Evolutionary conservation across 768 basidiomycete species (phyloP).

Genomic region (Lyophyllum shimeji): DNA sequence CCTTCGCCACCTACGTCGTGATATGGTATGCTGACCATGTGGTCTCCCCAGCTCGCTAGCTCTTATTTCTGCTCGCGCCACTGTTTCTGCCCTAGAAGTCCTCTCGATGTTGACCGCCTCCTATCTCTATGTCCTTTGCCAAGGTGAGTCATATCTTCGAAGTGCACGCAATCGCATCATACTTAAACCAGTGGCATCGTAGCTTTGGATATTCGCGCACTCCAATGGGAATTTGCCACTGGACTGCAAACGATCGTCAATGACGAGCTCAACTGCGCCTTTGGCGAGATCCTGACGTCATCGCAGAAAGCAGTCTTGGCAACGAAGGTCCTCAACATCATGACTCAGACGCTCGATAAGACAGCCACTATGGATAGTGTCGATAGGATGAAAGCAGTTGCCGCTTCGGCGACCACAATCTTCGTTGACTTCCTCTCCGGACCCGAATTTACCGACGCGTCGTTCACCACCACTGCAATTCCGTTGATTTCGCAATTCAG

Average conservation of each 20-base stretch:
- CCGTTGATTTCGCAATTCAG: slow-evolving; percentile 50
- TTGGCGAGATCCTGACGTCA: slow-evolving; percentile 35
- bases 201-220: slow-evolving; percentile 78
- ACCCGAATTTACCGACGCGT: slow-evolving; percentile 31
- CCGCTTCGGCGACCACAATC: slow-evolving; percentile 53
- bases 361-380: slow-evolving; percentile 69
- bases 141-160: slow-evolving; percentile 36
- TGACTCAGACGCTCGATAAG: slow-evolving; percentile 59
- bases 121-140: slow-evolving; percentile 72
- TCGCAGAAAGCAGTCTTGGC: slow-evolving; percentile 30
- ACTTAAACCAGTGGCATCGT: background rate
- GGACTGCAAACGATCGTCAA: slow-evolving; percentile 45
- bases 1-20: background rate
- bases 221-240: slow-evolving; percentile 60
- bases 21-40: background rate
- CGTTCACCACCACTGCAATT: slow-evolving; percentile 21
- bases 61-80: slow-evolving; percentile 73
- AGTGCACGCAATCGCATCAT: background rate
- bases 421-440: slow-evolving; percentile 45
- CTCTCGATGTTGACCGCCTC: slow-evolving; percentile 67
- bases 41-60: slow-evolving; percentile 47
- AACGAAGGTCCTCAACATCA: slow-evolving; percentile 35
- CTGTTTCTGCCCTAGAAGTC: slow-evolving; percentile 68
- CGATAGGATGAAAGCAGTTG: slow-evolving; percentile 64
- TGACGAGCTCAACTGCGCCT: slow-evolving; percentile 47